Evolutionary conservation across 805 yeast genomes (phyloP).

Genomic region (Brettanomyces naardenensis): DNA sequence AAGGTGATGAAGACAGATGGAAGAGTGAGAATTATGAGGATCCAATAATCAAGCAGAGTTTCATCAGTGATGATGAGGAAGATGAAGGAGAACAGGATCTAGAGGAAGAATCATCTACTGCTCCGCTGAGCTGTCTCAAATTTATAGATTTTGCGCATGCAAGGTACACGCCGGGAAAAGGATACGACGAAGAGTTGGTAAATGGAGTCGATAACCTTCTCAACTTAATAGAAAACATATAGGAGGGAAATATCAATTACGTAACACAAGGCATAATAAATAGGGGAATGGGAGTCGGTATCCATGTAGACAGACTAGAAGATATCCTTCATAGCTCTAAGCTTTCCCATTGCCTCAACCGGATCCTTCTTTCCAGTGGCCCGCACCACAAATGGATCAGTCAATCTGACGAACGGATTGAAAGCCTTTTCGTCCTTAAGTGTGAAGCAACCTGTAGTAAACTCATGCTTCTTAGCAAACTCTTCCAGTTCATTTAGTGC

Average conservation of each 20-base stretch:
- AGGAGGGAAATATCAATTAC: neutral
- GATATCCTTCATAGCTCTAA: conserved; percentile 73
- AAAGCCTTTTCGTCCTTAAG: conserved; percentile 71
- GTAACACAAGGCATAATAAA: neutral
- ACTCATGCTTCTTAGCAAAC: conserved; percentile 48
- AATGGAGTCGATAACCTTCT: conserved; percentile 63
- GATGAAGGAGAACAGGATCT: conserved; percentile 20
- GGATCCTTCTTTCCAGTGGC: conserved; percentile 47
- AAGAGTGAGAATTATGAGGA: conserved; percentile 33
- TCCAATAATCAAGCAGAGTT: conserved; percentile 19
- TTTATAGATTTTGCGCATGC: conserved; percentile 93
- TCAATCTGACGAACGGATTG: conserved; percentile 85
- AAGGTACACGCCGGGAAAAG: conserved; percentile 47
- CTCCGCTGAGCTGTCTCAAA: conserved; percentile 48
- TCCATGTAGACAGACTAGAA: conserved; percentile 28
- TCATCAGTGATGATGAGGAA: conserved; percentile 18
- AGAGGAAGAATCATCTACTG: conserved; percentile 17
- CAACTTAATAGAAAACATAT: conserved; percentile 27
- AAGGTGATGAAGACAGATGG: conserved; percentile 57
- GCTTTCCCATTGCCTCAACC: conserved; percentile 56
- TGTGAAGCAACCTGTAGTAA: conserved; percentile 82
- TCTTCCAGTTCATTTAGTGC: conserved; percentile 49
- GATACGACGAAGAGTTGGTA: conserved; percentile 65
- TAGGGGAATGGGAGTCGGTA: too few relatives aligned
- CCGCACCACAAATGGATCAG: conserved; percentile 52